Conservation (phyloP, 129 eudicot genomes). For the Artemisia tridentata region DNA sequence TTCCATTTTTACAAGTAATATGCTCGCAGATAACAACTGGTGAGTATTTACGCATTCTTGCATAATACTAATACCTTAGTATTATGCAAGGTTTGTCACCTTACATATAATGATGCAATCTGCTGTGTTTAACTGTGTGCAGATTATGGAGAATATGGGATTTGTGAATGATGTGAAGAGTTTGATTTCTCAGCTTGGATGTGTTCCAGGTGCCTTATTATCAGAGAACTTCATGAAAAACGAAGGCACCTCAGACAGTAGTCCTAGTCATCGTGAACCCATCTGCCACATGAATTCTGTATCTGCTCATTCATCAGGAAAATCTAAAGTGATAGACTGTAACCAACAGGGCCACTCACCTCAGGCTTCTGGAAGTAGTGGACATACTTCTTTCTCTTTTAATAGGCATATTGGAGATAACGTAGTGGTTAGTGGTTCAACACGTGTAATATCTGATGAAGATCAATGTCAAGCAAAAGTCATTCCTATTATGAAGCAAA, state of each 20-base stretch:
- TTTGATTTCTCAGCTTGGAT: conserved; percentile 74
- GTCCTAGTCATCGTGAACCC: conserved; percentile 26
- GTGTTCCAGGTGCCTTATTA: conserved; percentile 63
- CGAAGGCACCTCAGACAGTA: conserved; percentile 32
- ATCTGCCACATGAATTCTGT: conserved; percentile 20
- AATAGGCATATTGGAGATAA: conserved; percentile 23
- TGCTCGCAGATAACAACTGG: neutral
- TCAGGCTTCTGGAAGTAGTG: conserved; percentile 37
- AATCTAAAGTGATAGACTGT: conserved; percentile 22
- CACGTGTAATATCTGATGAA: conserved; percentile 19
- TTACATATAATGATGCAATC: neutral
- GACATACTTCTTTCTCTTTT: conserved; percentile 39
- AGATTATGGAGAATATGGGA: conserved; percentile 78
- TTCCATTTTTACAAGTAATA: neutral
- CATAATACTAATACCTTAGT: too few species aligned
- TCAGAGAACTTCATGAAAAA: conserved; percentile 51
- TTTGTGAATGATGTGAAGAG: conserved; percentile 73
- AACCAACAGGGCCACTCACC: conserved; percentile 39
- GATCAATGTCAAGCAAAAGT: too few species aligned
- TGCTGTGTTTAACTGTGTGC: conserved; percentile 26
- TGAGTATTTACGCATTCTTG: neutral
- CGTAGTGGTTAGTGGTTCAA: conserved; percentile 30
- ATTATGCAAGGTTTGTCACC: too few species aligned
- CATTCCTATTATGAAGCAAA: too few species aligned
- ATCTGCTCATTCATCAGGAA: conserved; percentile 31